Conservation (phyloP, 108 stramenopile genomes). For the Mediolabrus comicus region DNA sequence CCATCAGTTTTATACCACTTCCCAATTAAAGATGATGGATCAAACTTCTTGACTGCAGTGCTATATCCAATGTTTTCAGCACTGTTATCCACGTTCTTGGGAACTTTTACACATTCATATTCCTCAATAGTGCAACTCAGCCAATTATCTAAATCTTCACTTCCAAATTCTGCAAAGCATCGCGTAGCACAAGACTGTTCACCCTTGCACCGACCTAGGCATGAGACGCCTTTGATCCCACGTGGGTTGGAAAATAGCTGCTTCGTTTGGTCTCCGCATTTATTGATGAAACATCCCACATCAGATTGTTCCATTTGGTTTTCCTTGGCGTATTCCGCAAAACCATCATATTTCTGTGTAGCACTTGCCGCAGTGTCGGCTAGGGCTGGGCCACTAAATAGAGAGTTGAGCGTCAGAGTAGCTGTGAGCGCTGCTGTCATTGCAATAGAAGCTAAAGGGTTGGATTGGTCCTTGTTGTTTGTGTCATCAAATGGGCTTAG, state of each 20-base stretch:
- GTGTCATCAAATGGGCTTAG: not conserved
- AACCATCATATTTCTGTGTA: slow-evolving; percentile 67
- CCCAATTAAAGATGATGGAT: slow-evolving; percentile 75
- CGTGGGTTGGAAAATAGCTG: slow-evolving; percentile 81
- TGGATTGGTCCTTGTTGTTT: not conserved
- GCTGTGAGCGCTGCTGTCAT: not conserved
- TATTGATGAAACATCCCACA: slow-evolving; percentile 79
- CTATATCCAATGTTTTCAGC: slow-evolving; percentile 69
- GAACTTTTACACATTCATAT: slow-evolving; percentile 85
- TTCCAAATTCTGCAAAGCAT: slow-evolving; percentile 84
- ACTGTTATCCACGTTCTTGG: slow-evolving; percentile 76
- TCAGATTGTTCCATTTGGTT: slow-evolving; percentile 84
- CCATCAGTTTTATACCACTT: slow-evolving; percentile 95
- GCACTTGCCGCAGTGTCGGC: slow-evolving; percentile 31
- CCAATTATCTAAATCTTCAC: slow-evolving; percentile 76
- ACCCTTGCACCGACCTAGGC: slow-evolving; percentile 90
- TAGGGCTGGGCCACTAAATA: slow-evolving; percentile 5
- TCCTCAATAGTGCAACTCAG: slow-evolving; percentile 86
- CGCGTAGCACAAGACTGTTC: slow-evolving; percentile 86
- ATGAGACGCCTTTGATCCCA: slow-evolving; percentile 84
- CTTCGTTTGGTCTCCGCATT: slow-evolving; percentile 79
- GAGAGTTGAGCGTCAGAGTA: slow-evolving; percentile 2
- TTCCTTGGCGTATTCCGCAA: slow-evolving; percentile 84
- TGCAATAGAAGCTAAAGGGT: slow-evolving; percentile 9
- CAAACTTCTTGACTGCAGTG: slow-evolving; percentile 61